phyloP scores from a whole-genome alignment of 352 stramenopile genomes.

The Pythium aristosporum region DNA sequence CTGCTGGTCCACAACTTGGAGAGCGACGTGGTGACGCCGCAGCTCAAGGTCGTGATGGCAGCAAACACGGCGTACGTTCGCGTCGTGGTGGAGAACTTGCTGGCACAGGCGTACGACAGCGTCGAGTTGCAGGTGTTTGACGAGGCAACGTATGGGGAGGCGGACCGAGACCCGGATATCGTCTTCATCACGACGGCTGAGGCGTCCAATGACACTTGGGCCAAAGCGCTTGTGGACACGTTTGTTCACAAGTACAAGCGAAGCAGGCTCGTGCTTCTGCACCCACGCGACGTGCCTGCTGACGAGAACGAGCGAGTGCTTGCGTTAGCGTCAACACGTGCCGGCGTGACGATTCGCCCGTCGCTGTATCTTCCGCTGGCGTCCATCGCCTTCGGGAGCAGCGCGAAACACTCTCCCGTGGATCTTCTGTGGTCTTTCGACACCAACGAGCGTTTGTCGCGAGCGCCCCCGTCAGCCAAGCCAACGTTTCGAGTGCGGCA shows the following conservation, averaged over 20 bases:
- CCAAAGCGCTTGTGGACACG: conserved; percentile 3
- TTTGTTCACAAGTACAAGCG: conserved; percentile 5
- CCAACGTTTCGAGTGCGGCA: conserved; percentile 10
- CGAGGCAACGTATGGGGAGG: conserved; percentile 7
- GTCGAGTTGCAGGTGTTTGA: conserved; percentile 34
- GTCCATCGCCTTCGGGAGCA: conserved; percentile 45
- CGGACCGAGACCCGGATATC: conserved; percentile 32
- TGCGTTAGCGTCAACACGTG: neutral
- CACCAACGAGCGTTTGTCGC: neutral
- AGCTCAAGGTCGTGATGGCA: conserved; percentile 5
- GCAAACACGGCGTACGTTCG: neutral
- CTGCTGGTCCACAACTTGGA: conserved; percentile 24
- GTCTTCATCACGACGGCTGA: conserved; percentile 33
- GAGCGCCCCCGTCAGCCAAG: neutral
- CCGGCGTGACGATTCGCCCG: neutral
- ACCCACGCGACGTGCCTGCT: conserved; percentile 18
- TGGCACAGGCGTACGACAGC: conserved; percentile 26
- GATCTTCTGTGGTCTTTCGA: conserved; percentile 27
- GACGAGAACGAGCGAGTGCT: conserved; percentile 13
- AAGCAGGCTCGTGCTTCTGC: conserved; percentile 16
- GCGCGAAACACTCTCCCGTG: conserved; percentile 16
- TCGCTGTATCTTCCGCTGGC: conserved; percentile 26
- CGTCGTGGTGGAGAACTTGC: conserved; percentile 34
- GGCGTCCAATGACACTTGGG: conserved; percentile 6
- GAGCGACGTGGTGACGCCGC: neutral